Base-by-base conservation (phyloP, 306 rosid genomes). In the Rosa lucieae region DNA sequence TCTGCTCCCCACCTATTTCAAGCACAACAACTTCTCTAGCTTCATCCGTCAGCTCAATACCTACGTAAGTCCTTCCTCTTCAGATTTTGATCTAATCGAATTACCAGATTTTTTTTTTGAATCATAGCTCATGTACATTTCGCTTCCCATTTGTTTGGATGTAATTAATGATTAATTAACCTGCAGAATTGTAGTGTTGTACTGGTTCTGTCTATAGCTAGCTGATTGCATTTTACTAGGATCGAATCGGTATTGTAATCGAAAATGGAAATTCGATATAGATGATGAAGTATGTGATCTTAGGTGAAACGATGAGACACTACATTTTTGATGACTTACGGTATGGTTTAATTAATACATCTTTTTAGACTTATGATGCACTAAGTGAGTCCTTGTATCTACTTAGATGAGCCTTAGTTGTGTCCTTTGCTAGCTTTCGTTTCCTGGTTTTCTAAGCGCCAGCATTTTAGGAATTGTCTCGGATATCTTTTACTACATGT, bases 11-110 rank as follows among this genome's bases (percentile, higher is more conserved):
- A 89, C 92, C 55, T 93, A 82, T 81, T 95, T 95, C 92, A 95
- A 95, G 88, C 99, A 95, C 79, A 95, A 84, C 83, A 95, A 95
- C 82, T 95, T 95, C 90, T 95, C 99, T 77, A 93, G 98, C 92
- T 95, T 95, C 89, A 87, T 95, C 77, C 98, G 99, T 48, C 99
- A 95, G 89, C 98, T 95, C 56, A 95, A 95, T 79, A 95, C 99
- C 76, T 95, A 95, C 70, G 99, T 95, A 46, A 87, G 95, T 77
- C 71, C 18, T 10, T 21, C 2, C 17, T 11, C 10, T 49, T 21
- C 49, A 6, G 37, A 32, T 15, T 65, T 69, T 48, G 17, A 17
- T 2, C 61, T 63, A 6, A 47, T 42, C n/a, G 5, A 52, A 40
- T 66, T 70, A 46, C 76, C 53, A 12, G n/a, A 23, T 13, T 43